Evolutionary conservation across 805 yeast species (phyloP), one percentile per base, ranked within the genome.

Genomic region (Kodamaea sagamina): DNA sequence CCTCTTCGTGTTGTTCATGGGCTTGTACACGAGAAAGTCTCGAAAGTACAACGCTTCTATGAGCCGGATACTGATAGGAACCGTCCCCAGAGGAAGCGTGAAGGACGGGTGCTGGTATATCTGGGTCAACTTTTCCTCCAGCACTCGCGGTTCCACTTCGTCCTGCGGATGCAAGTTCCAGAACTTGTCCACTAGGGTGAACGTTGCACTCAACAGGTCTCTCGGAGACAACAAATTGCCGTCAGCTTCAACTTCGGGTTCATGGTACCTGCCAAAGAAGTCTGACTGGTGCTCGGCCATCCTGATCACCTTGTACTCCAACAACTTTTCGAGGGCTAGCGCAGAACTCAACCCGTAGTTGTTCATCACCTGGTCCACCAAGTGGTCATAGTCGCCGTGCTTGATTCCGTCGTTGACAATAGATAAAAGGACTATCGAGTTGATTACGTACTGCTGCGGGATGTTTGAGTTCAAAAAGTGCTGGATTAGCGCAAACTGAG

Each of bases 31-130:
- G 39, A 78, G 53, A 44, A 77, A 75, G 19, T 77, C 74, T 32
- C 90, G 65, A 39, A 74, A 76, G 50, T 82, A 79, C n/a, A 85
- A 71, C 15, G 81, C 64, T 62, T 90, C 89, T 2, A 87, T 74
- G 9, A 89, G 54, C 47, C 97, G 71, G 3, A 82, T 73, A 2
- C 79, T 66, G 4, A 92, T 60, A 2, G 99, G 98, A 0, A 89
- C 85, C 22, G 71, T 67, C 19, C 79, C 85, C 0, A 95, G 93
- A 4, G 97, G 85, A 47, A 86, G 80, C 1, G 89, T 81, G 57
- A 82, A 85, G 0, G 82, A 66, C 3, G 81, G 74, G 41, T 67
- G 69, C 18, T 68, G 67, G 24, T 81, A 79, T 41, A 71, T 62
- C 31, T 61, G 50, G 12, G 40, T 35, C 16, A 27, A 36, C 25